phyloP scores from a whole-genome alignment of 495 filamentous ascomycete species.

The Talaromyces nanjingensis region DNA sequence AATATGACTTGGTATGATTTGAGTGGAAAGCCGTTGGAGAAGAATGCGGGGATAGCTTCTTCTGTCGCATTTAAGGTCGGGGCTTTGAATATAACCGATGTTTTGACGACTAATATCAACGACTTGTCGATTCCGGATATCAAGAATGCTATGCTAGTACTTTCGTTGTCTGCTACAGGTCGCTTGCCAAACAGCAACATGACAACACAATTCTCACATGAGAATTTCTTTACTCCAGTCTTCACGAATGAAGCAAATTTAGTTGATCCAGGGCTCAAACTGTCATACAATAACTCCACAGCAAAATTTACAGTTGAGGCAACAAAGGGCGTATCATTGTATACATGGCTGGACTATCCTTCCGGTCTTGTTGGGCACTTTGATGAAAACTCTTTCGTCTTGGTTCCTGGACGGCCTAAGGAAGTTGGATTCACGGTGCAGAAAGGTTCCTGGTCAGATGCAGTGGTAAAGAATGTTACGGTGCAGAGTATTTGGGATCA shows the following conservation, averaged over 20 bases:
- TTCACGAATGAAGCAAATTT: slow-evolving; percentile 46
- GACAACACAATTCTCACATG: slow-evolving; percentile 43
- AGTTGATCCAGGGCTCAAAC: slow-evolving; percentile 46
- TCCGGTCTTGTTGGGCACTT: slow-evolving; percentile 53
- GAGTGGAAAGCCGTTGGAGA: slow-evolving; percentile 26
- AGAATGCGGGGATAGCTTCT: slow-evolving; percentile 25
- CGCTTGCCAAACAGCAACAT: slow-evolving; percentile 44
- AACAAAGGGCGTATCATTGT: slow-evolving; percentile 50
- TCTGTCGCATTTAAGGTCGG: slow-evolving; percentile 46
- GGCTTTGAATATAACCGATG: slow-evolving; percentile 51
- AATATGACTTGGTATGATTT: slow-evolving; percentile 33
- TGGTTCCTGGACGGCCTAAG: slow-evolving; percentile 47
- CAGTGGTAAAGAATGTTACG: slow-evolving; percentile 49
- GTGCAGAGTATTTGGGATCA: slow-evolving; percentile 62
- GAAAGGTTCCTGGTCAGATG: slow-evolving; percentile 27
- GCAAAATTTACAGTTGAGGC: slow-evolving; percentile 51
- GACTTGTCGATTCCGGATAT: slow-evolving; percentile 28
- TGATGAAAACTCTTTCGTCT: slow-evolving; percentile 52
- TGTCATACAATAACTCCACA: slow-evolving; percentile 31
- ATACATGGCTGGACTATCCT: slow-evolving; percentile 61
- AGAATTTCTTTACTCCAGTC: slow-evolving; percentile 48
- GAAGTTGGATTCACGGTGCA: slow-evolving; percentile 42
- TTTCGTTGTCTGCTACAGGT: slow-evolving; percentile 48
- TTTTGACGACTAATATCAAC: slow-evolving; percentile 37
- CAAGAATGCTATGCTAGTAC: slow-evolving; percentile 44